Conservation (phyloP, 805 yeast genomes). For the Yamadazyma ubonensis region DNA sequence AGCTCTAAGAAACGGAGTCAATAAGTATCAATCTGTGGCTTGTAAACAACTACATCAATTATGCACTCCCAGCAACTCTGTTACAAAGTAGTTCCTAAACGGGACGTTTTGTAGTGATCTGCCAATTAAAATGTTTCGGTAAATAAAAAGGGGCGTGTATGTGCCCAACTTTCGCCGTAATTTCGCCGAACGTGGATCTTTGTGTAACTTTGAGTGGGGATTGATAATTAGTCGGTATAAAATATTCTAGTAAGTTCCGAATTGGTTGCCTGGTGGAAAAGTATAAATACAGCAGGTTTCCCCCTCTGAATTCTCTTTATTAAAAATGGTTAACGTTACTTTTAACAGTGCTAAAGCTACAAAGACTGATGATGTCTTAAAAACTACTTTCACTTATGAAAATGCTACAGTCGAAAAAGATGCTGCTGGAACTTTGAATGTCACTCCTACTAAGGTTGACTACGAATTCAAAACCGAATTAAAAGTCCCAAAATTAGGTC, state of each 20-base stretch:
- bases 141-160: slow-evolving; percentile 5
- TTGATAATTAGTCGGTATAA: background rate
- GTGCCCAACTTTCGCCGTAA: slow-evolving; percentile 10
- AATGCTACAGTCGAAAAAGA: slow-evolving; percentile 67
- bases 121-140: background rate
- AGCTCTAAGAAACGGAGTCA: too few species aligned
- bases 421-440: slow-evolving; percentile 53
- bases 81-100: too few species aligned
- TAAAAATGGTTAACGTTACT: slow-evolving; percentile 41
- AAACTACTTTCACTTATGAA: slow-evolving; percentile 67
- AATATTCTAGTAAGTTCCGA: background rate
- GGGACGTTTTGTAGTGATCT: too few species aligned
- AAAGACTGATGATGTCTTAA: slow-evolving; percentile 50
- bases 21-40: too few species aligned
- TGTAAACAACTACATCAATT: too few species aligned
- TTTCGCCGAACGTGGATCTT: slow-evolving; percentile 9
- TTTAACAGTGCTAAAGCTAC: slow-evolving; percentile 55
- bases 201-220: slow-evolving; percentile 10
- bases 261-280: background rate
- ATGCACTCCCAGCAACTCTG: too few species aligned
- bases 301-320: background rate
- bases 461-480: slow-evolving; percentile 86
- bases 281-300: slow-evolving; percentile 1
- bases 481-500: slow-evolving; percentile 79
- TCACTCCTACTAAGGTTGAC: slow-evolving; percentile 68